Conservation (phyloP, 148 eudicot genomes). For the Fallopia convolvulus region DNA sequence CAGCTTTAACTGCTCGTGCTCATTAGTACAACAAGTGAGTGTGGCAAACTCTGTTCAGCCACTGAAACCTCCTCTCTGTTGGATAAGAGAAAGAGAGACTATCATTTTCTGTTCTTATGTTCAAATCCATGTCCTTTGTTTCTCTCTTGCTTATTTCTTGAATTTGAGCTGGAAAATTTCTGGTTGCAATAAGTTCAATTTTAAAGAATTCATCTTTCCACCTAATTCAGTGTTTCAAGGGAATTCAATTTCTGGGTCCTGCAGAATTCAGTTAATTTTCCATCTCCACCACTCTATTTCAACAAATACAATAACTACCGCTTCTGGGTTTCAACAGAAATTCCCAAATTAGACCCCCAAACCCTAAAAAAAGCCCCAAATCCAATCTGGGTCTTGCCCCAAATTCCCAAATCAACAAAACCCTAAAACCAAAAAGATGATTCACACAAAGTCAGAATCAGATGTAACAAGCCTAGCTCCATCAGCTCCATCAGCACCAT, state of each 20-base stretch:
- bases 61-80: background rate
- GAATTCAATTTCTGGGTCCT: background rate
- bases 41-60: background rate
- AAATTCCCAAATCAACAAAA: too few species aligned
- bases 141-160: background rate
- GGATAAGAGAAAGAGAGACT: background rate
- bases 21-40: background rate
- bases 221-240: background rate
- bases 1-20: background rate
- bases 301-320: background rate
- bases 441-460: slow-evolving; percentile 78
- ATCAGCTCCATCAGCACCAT: slow-evolving; percentile 44
- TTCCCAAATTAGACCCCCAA: background rate
- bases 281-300: background rate
- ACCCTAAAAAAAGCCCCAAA: background rate
- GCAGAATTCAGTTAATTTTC: background rate
- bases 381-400: background rate
- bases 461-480: slow-evolving; percentile 84
- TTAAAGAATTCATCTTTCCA: too few species aligned
- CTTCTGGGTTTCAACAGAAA: background rate
- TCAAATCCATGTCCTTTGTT: background rate
- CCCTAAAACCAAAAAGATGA: slow-evolving; percentile 30
- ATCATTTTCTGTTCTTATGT: background rate
- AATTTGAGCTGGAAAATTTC: background rate
- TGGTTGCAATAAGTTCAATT: too few species aligned